phyloP scores from a whole-genome alignment of 2,329 filamentous ascomycete genomes.

The Fusarium xylarioides region DNA sequence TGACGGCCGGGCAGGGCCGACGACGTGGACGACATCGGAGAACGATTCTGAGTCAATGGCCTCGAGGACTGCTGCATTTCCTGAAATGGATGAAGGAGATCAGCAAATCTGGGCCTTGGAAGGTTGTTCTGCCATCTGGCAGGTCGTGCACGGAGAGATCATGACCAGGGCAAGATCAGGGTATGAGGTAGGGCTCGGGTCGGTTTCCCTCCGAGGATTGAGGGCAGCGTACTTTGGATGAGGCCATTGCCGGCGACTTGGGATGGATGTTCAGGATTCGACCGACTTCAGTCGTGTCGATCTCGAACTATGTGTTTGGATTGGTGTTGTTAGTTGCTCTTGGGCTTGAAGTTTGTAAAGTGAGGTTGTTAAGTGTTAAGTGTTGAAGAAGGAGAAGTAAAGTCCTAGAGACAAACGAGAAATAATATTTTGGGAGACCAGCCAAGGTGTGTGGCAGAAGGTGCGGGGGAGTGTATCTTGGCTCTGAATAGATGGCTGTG shows the following conservation, averaged over 20 bases:
- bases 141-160: slow-evolving; percentile 38
- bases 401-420: slow-evolving; percentile 46
- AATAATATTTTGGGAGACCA: slow-evolving; percentile 53
- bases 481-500: slow-evolving; percentile 46
- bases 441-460: slow-evolving; percentile 41
- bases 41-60: slow-evolving; percentile 71
- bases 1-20: slow-evolving; percentile 69
- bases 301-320: slow-evolving; percentile 41
- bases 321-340: slow-evolving; percentile 35
- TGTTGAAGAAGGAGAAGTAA: slow-evolving; percentile 40
- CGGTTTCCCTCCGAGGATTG: slow-evolving; percentile 33
- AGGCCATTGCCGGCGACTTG: slow-evolving; percentile 64
- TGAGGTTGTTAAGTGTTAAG: slow-evolving; percentile 26
- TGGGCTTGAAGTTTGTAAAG: slow-evolving; percentile 16
- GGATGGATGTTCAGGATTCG: slow-evolving; percentile 46
- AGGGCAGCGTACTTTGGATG: slow-evolving; percentile 64
- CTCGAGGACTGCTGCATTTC: slow-evolving; percentile 73
- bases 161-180: slow-evolving; percentile 34
- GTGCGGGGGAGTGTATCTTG: slow-evolving; percentile 41
- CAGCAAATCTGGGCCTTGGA: slow-evolving; percentile 48
- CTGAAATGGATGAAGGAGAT: slow-evolving; percentile 52
- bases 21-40: slow-evolving; percentile 66
- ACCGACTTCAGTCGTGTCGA: slow-evolving; percentile 47
- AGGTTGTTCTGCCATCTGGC: slow-evolving; percentile 44
- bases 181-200: slow-evolving; percentile 28